Conservation (phyloP, 257 asterid genomes). For the Anisodus acutangulus region DNA sequence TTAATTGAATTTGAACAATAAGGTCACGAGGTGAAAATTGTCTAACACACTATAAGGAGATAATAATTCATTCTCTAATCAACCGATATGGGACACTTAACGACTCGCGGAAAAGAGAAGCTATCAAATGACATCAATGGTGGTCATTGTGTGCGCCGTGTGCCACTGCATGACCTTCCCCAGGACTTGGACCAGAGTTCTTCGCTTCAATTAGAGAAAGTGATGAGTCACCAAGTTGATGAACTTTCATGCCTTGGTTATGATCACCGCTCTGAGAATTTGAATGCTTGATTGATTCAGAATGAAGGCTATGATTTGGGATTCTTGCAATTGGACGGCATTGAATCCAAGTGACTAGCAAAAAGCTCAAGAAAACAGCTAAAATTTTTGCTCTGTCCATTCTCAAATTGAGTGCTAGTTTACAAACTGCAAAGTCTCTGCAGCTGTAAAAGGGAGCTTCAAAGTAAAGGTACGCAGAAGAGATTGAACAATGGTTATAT, state of each 20-base stretch:
- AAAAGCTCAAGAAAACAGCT: neutral
- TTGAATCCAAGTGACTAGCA: conserved; percentile 13
- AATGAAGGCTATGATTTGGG: neutral
- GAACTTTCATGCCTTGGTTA: neutral
- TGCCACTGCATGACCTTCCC: neutral
- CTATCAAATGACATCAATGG: neutral
- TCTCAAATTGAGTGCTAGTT: neutral
- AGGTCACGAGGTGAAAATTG: neutral
- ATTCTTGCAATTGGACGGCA: conserved; percentile 11
- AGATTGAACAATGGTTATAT: neutral
- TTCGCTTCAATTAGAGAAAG: neutral
- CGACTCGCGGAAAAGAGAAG: neutral
- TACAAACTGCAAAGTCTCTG: no score
- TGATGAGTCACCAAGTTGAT: neutral
- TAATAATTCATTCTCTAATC: neutral
- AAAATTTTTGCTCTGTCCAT: neutral
- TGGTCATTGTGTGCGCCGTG: neutral
- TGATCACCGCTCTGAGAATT: neutral
- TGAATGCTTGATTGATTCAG: neutral
- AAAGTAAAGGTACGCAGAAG: no score
- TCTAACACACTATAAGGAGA: neutral
- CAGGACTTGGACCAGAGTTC: conserved; percentile 25
- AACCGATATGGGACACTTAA: neutral
- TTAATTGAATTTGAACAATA: neutral
- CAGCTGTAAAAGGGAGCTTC: no score